Evolutionary conservation across 208 protist species (phyloP).

Genomic region (Wallacemonas sp.): DNA sequence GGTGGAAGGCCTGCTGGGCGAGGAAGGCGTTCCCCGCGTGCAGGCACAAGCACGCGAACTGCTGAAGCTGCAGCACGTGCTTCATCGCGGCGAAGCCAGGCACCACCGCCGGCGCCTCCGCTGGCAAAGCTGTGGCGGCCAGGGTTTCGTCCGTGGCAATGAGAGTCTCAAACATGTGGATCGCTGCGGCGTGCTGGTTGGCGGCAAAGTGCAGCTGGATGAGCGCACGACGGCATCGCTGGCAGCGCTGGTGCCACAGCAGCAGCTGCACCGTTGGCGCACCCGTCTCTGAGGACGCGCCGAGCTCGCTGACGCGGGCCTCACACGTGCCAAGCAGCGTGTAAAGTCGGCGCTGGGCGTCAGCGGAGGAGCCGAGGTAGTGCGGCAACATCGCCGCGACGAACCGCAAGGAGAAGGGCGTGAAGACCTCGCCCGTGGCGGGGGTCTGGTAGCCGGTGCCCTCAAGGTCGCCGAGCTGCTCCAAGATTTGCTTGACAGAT

Average conservation of each 20-base stretch:
- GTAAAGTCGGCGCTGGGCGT: slow-evolving; percentile 59
- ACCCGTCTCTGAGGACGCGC: not conserved
- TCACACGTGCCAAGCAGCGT: slow-evolving; percentile 59
- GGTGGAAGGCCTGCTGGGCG: slow-evolving; percentile 35
- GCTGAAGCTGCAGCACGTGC: slow-evolving; percentile 40
- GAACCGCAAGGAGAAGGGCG: slow-evolving; percentile 84
- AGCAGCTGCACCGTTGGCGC: slow-evolving; percentile 8
- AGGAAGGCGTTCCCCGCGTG: slow-evolving; percentile 44
- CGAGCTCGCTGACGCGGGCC: slow-evolving; percentile 16
- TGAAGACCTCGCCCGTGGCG: slow-evolving; percentile 53
- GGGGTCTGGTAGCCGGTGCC: slow-evolving; percentile 48
- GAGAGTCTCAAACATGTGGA: slow-evolving; percentile 44
- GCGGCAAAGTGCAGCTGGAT: slow-evolving; percentile 56
- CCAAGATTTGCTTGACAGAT: slow-evolving; percentile 58
- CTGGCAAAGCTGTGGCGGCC: not conserved
- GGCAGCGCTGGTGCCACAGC: slow-evolving; percentile 37
- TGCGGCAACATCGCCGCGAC: slow-evolving; percentile 64
- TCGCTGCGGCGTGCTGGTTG: slow-evolving; percentile 57
- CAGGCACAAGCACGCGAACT: slow-evolving; percentile 38
- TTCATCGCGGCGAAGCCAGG: slow-evolving; percentile 22
- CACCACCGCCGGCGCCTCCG: not conserved
- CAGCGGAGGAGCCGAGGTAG: slow-evolving; percentile 55
- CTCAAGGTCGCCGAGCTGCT: slow-evolving; percentile 68
- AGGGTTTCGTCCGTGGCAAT: slow-evolving; percentile 30
- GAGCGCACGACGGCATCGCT: slow-evolving; percentile 62